Conservation (phyloP, 192 early-diverging fungal species). For the Coemansia sp. region DNA sequence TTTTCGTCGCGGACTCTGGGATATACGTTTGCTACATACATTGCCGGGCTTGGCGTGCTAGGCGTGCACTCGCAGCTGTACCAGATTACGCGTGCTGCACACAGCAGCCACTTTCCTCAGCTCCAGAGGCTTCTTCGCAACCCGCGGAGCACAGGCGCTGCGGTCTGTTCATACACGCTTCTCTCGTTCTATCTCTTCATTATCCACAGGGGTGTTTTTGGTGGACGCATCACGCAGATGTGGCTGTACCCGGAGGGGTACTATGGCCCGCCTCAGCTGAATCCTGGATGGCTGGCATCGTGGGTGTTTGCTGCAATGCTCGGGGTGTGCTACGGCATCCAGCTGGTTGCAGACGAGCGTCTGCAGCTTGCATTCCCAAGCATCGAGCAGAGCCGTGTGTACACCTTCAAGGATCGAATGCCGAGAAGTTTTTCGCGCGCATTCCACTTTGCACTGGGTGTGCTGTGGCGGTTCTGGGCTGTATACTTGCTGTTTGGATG, state of each 20-base stretch:
- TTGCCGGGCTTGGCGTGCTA: conserved; percentile 24
- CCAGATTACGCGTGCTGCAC: conserved; percentile 36
- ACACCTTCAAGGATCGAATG: conserved; percentile 46
- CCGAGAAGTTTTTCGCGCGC: conserved; percentile 31
- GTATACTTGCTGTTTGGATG: conserved; percentile 48
- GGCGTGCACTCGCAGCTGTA: conserved; percentile 29
- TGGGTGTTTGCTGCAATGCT: conserved; percentile 27
- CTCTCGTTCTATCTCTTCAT: conserved; percentile 27
- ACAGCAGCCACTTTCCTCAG: conserved; percentile 41
- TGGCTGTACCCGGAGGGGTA: conserved; percentile 52
- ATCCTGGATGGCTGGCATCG: conserved; percentile 44
- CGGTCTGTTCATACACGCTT: conserved; percentile 14
- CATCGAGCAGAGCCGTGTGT: conserved; percentile 47
- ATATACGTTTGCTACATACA: conserved; percentile 34
- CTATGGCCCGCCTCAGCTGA: conserved; percentile 51
- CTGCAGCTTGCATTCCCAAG: conserved; percentile 48
- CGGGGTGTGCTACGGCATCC: conserved; percentile 26
- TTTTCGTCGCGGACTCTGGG: conserved; percentile 37
- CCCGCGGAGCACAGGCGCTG: conserved; percentile 17
- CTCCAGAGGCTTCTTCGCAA: conserved; percentile 49
- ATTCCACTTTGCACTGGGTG: conserved; percentile 24
- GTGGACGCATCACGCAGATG: conserved; percentile 24
- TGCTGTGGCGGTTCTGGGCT: conserved; percentile 38
- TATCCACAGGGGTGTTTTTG: conserved; percentile 36
- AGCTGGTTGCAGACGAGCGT: conserved; percentile 39